These are phyloP conservation scores for Paramecium biaurelia DNA, from an alignment of 73 alveolate genomes.

Conservation along the genomic window DNA sequence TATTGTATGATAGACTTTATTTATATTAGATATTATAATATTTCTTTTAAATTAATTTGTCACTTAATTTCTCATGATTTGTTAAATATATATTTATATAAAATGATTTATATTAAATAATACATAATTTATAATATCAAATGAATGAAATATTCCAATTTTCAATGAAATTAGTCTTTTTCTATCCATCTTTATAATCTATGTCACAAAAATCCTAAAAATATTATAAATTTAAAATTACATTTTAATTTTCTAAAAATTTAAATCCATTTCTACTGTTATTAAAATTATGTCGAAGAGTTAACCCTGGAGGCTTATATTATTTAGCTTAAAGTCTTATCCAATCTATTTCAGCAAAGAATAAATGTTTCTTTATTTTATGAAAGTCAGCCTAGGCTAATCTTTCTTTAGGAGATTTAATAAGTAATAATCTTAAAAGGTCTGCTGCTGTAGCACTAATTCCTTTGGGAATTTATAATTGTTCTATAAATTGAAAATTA, in stretches of 20 bases:
- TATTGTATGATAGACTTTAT: neutral
- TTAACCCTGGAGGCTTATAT: neutral
- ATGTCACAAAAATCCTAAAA: neutral
- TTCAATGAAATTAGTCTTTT: neutral
- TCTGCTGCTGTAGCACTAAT: neutral
- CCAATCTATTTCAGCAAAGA: constrained; percentile 50
- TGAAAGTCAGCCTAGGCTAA: neutral
- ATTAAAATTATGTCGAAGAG: neutral
- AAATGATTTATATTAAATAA: neutral
- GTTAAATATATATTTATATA: too few species aligned
- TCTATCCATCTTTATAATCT: neutral
- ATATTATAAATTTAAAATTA: too few species aligned
- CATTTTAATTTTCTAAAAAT: neutral
- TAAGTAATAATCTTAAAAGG: neutral
- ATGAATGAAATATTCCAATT: constrained; percentile 26
- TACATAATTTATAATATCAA: neutral
- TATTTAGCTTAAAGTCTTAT: neutral
- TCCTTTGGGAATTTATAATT: constrained; percentile 11
- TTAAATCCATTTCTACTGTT: neutral
- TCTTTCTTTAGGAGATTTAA: neutral
- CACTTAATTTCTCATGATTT: too few species aligned
- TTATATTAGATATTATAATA: neutral
- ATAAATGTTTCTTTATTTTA: constrained; percentile 4
- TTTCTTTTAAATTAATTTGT: neutral
- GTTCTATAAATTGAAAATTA: neutral